Conservation (phyloP, 2,329 filamentous ascomycete species). For the Chaetoscypha palmicola region DNA sequence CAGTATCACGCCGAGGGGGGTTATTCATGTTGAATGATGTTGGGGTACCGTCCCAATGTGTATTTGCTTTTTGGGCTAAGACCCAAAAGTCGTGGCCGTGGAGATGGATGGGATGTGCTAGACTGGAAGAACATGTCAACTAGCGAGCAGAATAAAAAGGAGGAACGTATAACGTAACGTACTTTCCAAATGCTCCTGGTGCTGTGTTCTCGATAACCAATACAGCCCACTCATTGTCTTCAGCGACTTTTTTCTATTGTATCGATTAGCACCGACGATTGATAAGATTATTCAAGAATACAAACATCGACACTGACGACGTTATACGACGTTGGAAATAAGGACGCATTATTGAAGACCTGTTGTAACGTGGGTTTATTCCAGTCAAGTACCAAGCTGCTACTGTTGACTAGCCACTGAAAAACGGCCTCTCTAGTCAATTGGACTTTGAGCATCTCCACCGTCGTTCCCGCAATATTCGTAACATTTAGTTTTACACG, state of each 20-base stretch:
- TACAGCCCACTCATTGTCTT: too few species aligned
- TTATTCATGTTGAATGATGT: conserved; percentile 38
- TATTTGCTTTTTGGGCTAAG: conserved; percentile 42
- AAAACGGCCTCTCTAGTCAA: neutral
- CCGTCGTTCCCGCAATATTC: neutral
- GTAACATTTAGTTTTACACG: neutral
- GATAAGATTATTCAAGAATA: too few species aligned
- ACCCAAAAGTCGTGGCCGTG: conserved; percentile 69
- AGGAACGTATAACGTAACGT: too few species aligned
- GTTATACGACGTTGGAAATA: too few species aligned
- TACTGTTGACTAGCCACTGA: too few species aligned
- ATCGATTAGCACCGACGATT: neutral
- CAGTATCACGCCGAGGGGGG: conserved; percentile 45
- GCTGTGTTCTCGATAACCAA: too few species aligned
- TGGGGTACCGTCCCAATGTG: conserved; percentile 17
- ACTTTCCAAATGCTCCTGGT: too few species aligned
- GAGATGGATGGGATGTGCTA: conserved; percentile 58
- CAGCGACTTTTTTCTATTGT: neutral
- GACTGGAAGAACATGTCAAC: conserved; percentile 21
- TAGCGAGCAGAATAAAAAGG: conserved; percentile 1
- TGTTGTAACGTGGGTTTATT: too few species aligned
- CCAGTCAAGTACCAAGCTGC: too few species aligned
- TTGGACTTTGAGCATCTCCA: neutral
- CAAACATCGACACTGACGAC: too few species aligned
- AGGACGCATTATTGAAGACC: too few species aligned